A percentile compares a stretch with the other conserved stretches of the same genome.
Conservation (phyloP, 108 stramenopile genomes). For the Pseudonitzschia multiseries region DNA sequence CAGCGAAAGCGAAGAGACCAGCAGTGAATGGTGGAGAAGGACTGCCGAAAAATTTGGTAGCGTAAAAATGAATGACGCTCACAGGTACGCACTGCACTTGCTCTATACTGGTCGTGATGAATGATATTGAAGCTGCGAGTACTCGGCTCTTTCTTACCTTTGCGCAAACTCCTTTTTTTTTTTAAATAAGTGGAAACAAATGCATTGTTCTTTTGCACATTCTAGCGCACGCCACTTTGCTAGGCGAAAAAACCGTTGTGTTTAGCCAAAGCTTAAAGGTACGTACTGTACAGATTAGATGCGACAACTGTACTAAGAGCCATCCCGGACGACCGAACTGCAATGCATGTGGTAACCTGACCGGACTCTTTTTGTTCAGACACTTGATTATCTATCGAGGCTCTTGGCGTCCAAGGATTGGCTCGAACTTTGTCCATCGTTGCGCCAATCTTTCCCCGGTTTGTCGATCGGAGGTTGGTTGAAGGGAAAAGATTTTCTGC, state of each 20-base stretch:
- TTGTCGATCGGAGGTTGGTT: constrained; percentile 45
- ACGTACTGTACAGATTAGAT: neutral
- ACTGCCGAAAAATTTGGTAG: constrained; percentile 26
- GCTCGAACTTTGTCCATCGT: constrained; percentile 34
- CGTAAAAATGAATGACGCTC: constrained; percentile 32
- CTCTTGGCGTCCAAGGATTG: constrained; percentile 52
- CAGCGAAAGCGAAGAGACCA: constrained; percentile 9
- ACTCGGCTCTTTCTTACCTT: too few relatives aligned
- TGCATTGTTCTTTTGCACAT: constrained; percentile 69
- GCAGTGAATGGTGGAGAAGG: constrained; percentile 49
- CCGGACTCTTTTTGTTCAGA: constrained; percentile 5
- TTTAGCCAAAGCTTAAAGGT: constrained; percentile 64
- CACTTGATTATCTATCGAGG: constrained; percentile 62
- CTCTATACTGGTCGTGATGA: too few relatives aligned
- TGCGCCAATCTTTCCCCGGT: constrained; percentile 20
- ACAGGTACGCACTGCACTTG: constrained; percentile 5
- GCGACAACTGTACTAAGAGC: too few relatives aligned
- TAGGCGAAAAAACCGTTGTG: constrained; percentile 68
- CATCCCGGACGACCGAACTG: too few relatives aligned
- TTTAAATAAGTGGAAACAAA: constrained; percentile 47
- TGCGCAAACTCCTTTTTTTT: neutral
- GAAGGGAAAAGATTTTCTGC: constrained; percentile 56
- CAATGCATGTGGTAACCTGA: too few relatives aligned
- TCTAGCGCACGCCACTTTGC: constrained; percentile 35
- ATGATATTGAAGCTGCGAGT: too few relatives aligned